A percentile compares a stretch with the other conserved stretches of the same genome.
Evolutionary conservation across 768 basidiomycete species (phyloP).

Genomic region (Boletus huronensis): DNA sequence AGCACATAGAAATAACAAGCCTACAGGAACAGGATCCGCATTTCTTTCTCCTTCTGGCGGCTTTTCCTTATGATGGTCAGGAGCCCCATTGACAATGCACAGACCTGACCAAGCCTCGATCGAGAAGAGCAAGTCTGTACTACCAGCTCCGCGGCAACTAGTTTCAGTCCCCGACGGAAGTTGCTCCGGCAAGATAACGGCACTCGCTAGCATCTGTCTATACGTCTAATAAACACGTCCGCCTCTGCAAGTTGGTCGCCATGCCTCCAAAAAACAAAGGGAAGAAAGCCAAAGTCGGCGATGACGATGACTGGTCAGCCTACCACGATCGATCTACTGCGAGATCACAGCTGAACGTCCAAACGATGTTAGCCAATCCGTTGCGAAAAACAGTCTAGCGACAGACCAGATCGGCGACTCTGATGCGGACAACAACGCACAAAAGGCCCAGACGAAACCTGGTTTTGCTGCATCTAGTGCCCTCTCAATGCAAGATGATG

Average conservation of each 20-base stretch:
- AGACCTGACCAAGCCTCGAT: neutral
- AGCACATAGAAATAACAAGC: slow-evolving; percentile 20
- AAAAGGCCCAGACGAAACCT: slow-evolving; percentile 27
- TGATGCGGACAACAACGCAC: slow-evolving; percentile 41
- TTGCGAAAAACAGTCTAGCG: slow-evolving; percentile 39
- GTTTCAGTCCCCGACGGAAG: slow-evolving; percentile 13
- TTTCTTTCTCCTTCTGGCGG: slow-evolving; percentile 91
- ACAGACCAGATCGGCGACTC: slow-evolving; percentile 32
- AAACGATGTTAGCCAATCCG: slow-evolving; percentile 45
- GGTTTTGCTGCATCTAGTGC: slow-evolving; percentile 54
- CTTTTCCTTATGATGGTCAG: slow-evolving; percentile 97
- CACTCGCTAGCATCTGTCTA: neutral
- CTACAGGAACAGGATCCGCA: slow-evolving; percentile 92
- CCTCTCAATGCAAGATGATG: slow-evolving; percentile 40
- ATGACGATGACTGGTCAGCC: slow-evolving; percentile 75
- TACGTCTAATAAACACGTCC: too few species aligned
- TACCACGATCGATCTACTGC: slow-evolving; percentile 9
- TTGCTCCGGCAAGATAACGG: slow-evolving; percentile 17
- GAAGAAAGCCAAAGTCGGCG: slow-evolving; percentile 81
- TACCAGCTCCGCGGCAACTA: slow-evolving; percentile 5
- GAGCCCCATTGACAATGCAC: slow-evolving; percentile 74
- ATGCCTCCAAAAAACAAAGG: slow-evolving; percentile 70
- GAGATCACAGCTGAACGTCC: slow-evolving; percentile 16
- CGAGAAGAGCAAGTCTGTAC: too few species aligned
- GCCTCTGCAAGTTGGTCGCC: neutral